Evolutionary conservation across 768 basidiomycete genomes (phyloP).

Genomic region (Kwoniella heveanensis): DNA sequence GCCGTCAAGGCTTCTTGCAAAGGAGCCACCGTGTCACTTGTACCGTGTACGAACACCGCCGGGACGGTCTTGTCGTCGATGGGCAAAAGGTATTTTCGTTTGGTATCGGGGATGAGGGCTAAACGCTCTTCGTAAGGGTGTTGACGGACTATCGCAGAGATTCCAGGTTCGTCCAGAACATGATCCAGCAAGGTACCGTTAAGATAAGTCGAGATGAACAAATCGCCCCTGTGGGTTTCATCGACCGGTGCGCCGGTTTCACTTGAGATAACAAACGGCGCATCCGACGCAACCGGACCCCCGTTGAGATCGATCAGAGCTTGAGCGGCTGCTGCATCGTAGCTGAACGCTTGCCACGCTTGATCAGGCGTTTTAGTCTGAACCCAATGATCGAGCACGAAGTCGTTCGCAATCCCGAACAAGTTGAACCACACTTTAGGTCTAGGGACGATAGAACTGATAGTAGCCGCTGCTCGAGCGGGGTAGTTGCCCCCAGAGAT

Average conservation of each 20-base stretch:
- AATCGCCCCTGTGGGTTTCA: not conserved
- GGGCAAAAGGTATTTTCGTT: not conserved
- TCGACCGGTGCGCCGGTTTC: not conserved
- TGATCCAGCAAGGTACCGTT: slow-evolving; percentile 9
- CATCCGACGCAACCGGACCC: not conserved
- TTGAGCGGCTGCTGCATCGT: not conserved
- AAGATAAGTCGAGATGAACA: slow-evolving; percentile 1
- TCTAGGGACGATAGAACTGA: not conserved
- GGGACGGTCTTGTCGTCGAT: not conserved
- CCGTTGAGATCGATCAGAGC: not conserved
- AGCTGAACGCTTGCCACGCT: not conserved
- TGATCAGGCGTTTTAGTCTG: not conserved
- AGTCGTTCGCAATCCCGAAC: slow-evolving; percentile 9
- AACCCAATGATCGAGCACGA: slow-evolving; percentile 16
- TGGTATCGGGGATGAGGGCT: not conserved
- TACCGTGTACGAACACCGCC: slow-evolving; percentile 1
- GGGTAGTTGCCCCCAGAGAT: slow-evolving; percentile 20
- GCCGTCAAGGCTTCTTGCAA: slow-evolving; percentile 2
- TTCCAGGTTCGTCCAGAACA: slow-evolving; percentile 4
- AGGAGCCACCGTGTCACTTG: slow-evolving; percentile 5
- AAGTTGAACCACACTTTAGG: slow-evolving; percentile 13
- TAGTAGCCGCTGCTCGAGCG: slow-evolving; percentile 5
- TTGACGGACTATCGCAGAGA: slow-evolving; percentile 3
- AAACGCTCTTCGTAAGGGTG: slow-evolving; percentile 2
- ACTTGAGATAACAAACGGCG: not conserved